Evolutionary conservation across 1,139 yeast genomes (phyloP), one percentile per base, ranked within the genome.

Genomic region (Nakaseomyces uthaithaninus): DNA sequence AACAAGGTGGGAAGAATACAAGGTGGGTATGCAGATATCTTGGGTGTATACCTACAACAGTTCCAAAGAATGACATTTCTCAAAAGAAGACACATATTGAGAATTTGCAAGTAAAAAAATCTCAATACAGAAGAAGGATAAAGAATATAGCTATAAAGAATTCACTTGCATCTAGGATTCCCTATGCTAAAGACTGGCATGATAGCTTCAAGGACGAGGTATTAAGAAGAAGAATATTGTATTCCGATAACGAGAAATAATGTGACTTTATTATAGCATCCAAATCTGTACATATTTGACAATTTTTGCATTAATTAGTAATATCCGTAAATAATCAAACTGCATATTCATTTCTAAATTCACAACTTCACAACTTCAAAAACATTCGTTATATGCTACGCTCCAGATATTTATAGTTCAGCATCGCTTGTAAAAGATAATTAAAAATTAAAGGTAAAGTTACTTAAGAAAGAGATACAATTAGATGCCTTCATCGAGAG

Each of bases 21-120:
- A 44, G 50, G 15, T 47, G 43, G 17, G 36, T 42, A 17, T 43
- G 51, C 24, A 40, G 59, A 33, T 46, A 38, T 22, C 35, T 55
- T 7, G 59, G 59, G 4, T 54, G 57, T 40, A 33, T 49, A 8
- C 59, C 60, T 3, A 43, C 33, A n/a, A 27, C 38, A 7, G n/a
- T 15, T 27, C 12, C 20, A 19, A n/a, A 31, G 33, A 28, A 26
- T 36, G 31, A 33, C 12, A 12, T 12, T 11, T 14, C 19, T 19
- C 4, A 23, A 35, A 4, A 33, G 37, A n/a, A 14, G 9, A 15
- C n/a, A 19, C 24, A 12, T 19, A 25, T 11, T 37, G 27, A 16
- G 19, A 16, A 19, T 17, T 10, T 16, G 12, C 20, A 24, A 24
- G 6, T 31, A 37, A 47, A 47, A 28, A 56, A 54, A 42, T 16